phyloP scores from a whole-genome alignment of 257 asterid genomes.

The Rhazya stricta region DNA sequence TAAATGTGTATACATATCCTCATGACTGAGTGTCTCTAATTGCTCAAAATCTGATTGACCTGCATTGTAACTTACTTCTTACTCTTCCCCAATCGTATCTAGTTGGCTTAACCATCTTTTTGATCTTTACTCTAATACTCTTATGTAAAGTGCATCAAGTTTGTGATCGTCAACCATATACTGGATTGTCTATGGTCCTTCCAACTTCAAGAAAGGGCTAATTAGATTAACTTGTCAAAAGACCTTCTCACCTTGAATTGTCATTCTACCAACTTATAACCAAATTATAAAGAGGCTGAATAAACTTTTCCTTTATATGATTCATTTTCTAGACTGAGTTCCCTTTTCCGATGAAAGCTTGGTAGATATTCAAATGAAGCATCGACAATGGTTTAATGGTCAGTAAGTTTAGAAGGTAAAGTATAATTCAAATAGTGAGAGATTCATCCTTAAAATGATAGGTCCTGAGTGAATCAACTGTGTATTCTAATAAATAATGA shows the following conservation, averaged over 20 bases:
- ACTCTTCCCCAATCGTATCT: not conserved
- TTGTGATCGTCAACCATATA: constrained; percentile 3
- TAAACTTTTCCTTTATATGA: not conserved
- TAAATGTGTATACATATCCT: too few relatives aligned
- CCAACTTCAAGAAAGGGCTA: not conserved
- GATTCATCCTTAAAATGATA: too few relatives aligned
- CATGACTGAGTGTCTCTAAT: too few relatives aligned
- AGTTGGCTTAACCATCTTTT: constrained; percentile 4
- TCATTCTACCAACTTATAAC: not conserved
- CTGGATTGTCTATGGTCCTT: not conserved
- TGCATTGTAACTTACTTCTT: not conserved
- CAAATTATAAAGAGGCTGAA: not conserved
- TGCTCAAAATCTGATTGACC: not conserved
- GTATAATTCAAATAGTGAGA: too few relatives aligned
- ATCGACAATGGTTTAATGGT: too few relatives aligned
- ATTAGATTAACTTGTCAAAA: not conserved
- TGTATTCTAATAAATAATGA: too few relatives aligned
- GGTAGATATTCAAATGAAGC: too few relatives aligned
- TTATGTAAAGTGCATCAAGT: not conserved
- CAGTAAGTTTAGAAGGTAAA: too few relatives aligned
- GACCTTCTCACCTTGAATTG: not conserved
- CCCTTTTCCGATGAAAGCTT: too few relatives aligned
- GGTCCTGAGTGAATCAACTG: too few relatives aligned
- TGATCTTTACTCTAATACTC: not conserved
- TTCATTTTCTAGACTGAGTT: too few relatives aligned